phyloP scores from a whole-genome alignment of 2,329 filamentous ascomycete genomes.

The Pezicula carpinea region DNA sequence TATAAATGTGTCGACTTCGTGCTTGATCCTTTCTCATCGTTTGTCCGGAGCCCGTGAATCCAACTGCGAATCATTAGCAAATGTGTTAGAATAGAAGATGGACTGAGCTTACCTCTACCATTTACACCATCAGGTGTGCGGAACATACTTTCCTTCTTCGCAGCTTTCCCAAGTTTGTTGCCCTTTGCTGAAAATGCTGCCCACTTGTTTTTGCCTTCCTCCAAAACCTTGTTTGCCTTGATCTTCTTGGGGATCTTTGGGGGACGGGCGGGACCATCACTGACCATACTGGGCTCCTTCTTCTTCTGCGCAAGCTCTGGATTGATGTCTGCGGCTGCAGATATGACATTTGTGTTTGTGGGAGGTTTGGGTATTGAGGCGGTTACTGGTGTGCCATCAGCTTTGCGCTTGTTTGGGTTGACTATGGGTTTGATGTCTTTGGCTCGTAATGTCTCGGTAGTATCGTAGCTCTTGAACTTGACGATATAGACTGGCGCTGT shows the following conservation, averaged over 20 bases:
- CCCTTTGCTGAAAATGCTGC: conserved; percentile 82
- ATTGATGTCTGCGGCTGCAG: conserved; percentile 50
- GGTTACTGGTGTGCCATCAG: conserved; percentile 62
- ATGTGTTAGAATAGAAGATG: background rate
- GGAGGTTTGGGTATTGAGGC: conserved; percentile 39
- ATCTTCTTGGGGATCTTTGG: conserved; percentile 79
- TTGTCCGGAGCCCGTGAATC: conserved; percentile 93
- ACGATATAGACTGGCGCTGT: conserved; percentile 89
- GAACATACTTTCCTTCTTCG: conserved; percentile 95
- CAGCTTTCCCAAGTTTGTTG: conserved; percentile 55
- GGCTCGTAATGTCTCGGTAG: conserved; percentile 73
- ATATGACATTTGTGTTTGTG: conserved; percentile 31
- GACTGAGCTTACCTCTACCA: conserved; percentile 66
- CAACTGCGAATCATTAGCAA: conserved; percentile 57
- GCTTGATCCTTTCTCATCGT: conserved; percentile 90
- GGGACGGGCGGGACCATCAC: conserved; percentile 53
- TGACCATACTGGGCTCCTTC: conserved; percentile 57
- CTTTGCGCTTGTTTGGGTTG: conserved; percentile 75
- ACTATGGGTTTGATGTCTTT: conserved; percentile 79
- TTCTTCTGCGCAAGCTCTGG: conserved; percentile 59
- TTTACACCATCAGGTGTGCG: conserved; percentile 82
- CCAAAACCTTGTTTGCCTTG: conserved; percentile 85
- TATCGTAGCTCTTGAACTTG: conserved; percentile 89
- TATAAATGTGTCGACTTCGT: conserved; percentile 79
- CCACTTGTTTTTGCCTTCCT: conserved; percentile 90